Percentiles rank a stretch among this genome's conserved stretches.
phyloP scores from a whole-genome alignment of 305 asterid species.

The Fraxinus latifolia region DNA sequence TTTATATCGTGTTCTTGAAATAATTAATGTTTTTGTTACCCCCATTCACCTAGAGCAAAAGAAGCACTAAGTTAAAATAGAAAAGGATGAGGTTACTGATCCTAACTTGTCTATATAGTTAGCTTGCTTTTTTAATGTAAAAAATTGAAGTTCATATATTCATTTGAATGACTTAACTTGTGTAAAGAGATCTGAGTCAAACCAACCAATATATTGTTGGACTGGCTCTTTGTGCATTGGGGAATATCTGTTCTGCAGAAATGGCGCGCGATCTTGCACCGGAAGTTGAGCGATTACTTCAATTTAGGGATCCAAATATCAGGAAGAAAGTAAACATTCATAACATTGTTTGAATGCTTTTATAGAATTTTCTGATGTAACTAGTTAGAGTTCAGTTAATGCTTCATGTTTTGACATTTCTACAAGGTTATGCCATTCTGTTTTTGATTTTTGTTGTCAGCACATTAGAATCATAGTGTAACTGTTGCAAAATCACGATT shows the following conservation, averaged over 20 bases:
- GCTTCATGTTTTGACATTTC: neutral
- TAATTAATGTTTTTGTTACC: conserved; percentile 7
- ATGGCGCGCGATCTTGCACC: conserved; percentile 99
- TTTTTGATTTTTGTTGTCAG: neutral
- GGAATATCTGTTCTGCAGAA: conserved; percentile 94
- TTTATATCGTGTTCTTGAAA: conserved; percentile 10
- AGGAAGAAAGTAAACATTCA: conserved; percentile 73
- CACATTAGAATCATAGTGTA: neutral
- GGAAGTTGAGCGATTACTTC: conserved; percentile 89
- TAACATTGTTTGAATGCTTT: neutral
- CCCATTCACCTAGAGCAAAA: neutral
- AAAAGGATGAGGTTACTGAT: conserved; percentile 9
- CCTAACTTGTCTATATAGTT: conserved; percentile 11
- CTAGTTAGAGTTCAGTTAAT: neutral
- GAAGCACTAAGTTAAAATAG: neutral
- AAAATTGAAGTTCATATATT: conserved; percentile 14
- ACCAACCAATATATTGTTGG: conserved; percentile 97
- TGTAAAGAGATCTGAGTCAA: conserved; percentile 88
- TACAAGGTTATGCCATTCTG: neutral
- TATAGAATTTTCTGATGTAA: neutral
- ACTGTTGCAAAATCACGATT: neutral
- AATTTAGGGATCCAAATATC: conserved; percentile 96
- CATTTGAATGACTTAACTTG: conserved; percentile 42
- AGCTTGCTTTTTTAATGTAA: conserved; percentile 4
- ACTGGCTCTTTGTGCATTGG: conserved; percentile 97